phyloP scores from a whole-genome alignment of 805 yeast species.

The Wickerhamiella brachini region DNA sequence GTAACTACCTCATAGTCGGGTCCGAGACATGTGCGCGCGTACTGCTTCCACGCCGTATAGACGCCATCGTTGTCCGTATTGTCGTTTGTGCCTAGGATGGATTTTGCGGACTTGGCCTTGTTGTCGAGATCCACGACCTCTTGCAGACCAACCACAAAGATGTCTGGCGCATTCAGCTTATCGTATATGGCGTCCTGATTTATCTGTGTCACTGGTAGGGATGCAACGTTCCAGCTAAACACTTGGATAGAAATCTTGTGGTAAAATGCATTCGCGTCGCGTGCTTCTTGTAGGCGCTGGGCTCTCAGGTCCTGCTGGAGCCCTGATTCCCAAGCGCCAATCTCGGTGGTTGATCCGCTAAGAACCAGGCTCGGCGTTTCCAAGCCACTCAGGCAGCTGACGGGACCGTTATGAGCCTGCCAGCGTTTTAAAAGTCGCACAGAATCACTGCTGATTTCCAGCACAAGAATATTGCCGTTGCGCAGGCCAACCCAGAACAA shows the following conservation, averaged over 20 bases:
- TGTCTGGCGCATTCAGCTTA: slow-evolving; percentile 36
- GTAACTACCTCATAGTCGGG: slow-evolving; percentile 41
- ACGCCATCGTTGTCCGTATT: slow-evolving; percentile 21
- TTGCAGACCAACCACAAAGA: slow-evolving; percentile 74
- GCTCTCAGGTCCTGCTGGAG: slow-evolving; percentile 3
- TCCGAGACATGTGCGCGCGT: slow-evolving; percentile 17
- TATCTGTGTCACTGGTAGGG: slow-evolving; percentile 24
- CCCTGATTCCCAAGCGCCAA: slow-evolving; percentile 26
- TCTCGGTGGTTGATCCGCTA: background rate
- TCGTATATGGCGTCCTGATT: slow-evolving; percentile 14
- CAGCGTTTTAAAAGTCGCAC: slow-evolving; percentile 27
- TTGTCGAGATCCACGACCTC: slow-evolving; percentile 82
- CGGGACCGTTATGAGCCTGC: slow-evolving; percentile 25
- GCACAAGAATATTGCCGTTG: slow-evolving; percentile 25
- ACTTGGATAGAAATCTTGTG: slow-evolving; percentile 20
- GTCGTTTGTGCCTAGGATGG: slow-evolving; percentile 32
- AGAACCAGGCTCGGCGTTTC: background rate
- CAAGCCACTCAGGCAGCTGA: background rate
- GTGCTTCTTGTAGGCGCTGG: background rate
- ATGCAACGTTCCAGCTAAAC: slow-evolving; percentile 31
- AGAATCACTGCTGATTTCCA: slow-evolving; percentile 19
- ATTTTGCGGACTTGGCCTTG: slow-evolving; percentile 61
- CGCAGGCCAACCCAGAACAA: slow-evolving; percentile 27
- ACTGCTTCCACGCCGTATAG: slow-evolving; percentile 24
- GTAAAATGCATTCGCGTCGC: slow-evolving; percentile 6